phyloP scores from a whole-genome alignment of 805 yeast genomes.

The Isabelozyma gotoi region DNA sequence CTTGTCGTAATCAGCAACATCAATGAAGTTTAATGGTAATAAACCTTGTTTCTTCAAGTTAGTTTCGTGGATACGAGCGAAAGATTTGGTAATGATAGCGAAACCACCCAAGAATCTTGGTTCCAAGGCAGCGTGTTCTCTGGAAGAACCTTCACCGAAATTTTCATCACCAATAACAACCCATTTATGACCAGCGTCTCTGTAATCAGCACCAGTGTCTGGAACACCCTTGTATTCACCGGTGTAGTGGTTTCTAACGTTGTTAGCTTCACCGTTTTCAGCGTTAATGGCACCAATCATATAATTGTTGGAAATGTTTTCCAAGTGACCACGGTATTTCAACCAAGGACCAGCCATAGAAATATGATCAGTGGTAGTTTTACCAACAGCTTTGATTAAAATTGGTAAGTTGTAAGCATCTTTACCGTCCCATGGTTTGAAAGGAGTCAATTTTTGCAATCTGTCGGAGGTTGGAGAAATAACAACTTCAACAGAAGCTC shows the following conservation, averaged over 20 bases:
- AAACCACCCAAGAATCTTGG: slow-evolving; percentile 99
- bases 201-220: slow-evolving; percentile 92
- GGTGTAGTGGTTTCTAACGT: slow-evolving; percentile 84
- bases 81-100: slow-evolving; percentile 95
- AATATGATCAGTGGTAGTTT: slow-evolving; percentile 98
- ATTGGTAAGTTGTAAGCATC: slow-evolving; percentile 88
- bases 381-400: slow-evolving; percentile 93
- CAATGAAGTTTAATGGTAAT: slow-evolving; percentile 90
- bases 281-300: slow-evolving; percentile 99
- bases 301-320: slow-evolving; percentile 97
- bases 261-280: slow-evolving; percentile 93
- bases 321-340: slow-evolving; percentile 99
- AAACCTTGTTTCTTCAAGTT: slow-evolving; percentile 99
- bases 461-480: slow-evolving; percentile 93
- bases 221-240: slow-evolving; percentile 95
- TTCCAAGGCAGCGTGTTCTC: slow-evolving; percentile 99
- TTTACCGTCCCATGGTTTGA: slow-evolving; percentile 95
- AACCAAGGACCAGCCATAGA: slow-evolving; percentile 99
- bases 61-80: slow-evolving; percentile 99
- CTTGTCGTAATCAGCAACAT: slow-evolving; percentile 89
- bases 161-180: slow-evolving; percentile 98
- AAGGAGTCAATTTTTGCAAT: slow-evolving; percentile 91
- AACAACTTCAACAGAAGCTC: slow-evolving; percentile 68
- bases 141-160: slow-evolving; percentile 99
- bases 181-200: slow-evolving; percentile 91